Percentiles rank a stretch among this genome's conserved stretches.
Evolutionary conservation across 176 grass and related monocot genomes (phyloP).

Genomic region (Zizania latifolia): DNA sequence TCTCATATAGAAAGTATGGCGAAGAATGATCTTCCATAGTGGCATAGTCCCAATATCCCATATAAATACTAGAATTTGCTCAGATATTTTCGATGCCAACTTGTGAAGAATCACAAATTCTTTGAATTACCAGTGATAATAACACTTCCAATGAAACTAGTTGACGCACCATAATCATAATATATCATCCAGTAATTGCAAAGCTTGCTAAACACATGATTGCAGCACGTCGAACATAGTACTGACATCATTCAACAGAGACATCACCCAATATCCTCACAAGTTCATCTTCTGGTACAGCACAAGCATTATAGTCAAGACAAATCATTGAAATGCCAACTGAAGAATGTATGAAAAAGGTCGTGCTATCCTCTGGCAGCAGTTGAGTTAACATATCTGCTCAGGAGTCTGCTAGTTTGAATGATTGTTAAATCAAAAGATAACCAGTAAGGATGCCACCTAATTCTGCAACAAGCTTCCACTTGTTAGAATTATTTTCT

Average conservation of each 20-base stretch:
- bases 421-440: slow-evolving; percentile 64
- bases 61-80: slow-evolving; percentile 36
- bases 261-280: slow-evolving; percentile 36
- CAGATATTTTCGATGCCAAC: slow-evolving; percentile 42
- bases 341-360: slow-evolving; percentile 36
- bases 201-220: slow-evolving; percentile 36
- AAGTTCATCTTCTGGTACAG: slow-evolving; percentile 33
- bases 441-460: slow-evolving; percentile 63
- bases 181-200: slow-evolving; percentile 31
- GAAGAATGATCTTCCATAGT: slow-evolving; percentile 44
- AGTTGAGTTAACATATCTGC: slow-evolving; percentile 52
- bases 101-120: slow-evolving; percentile 27
- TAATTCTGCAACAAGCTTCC: slow-evolving; percentile 85
- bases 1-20: slow-evolving; percentile 36
- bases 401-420: slow-evolving; percentile 44
- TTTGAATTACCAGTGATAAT: slow-evolving; percentile 36
- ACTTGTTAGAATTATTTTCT: slow-evolving; percentile 54
- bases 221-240: slow-evolving; percentile 17
- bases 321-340: slow-evolving; percentile 34
- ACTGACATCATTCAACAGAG: slow-evolving; percentile 25
- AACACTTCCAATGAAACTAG: slow-evolving; percentile 44
- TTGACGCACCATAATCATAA: slow-evolving; percentile 45
- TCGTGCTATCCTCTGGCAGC: slow-evolving; percentile 36
- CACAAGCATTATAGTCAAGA: slow-evolving; percentile 35
- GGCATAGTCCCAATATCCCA: slow-evolving; percentile 41